Evolutionary conservation across 176 grass and related monocot species (phyloP).

Genomic region (Miscanthus lutarioriparius): DNA sequence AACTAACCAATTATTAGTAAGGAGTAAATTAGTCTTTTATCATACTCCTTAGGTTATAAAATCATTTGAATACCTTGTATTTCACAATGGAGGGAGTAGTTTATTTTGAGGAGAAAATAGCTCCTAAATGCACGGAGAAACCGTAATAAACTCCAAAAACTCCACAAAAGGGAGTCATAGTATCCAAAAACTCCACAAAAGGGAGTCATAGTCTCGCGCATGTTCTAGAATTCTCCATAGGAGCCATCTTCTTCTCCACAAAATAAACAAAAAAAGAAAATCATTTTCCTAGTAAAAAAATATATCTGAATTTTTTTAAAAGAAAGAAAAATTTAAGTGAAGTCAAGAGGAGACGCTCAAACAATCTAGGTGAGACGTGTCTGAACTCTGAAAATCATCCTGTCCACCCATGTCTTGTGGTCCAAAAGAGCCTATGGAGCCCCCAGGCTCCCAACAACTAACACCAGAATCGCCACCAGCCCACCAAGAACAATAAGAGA

Average conservation of each 20-base stretch:
- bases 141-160: too few species aligned
- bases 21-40: neutral
- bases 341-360: neutral
- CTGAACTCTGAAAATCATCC: neutral
- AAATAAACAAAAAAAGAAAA: neutral
- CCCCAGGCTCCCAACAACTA: neutral
- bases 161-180: neutral
- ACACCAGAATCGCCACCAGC: constrained; percentile 16
- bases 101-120: too few species aligned
- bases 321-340: neutral
- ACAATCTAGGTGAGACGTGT: neutral
- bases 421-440: constrained; percentile 31
- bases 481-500: constrained; percentile 10
- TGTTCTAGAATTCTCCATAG: neutral
- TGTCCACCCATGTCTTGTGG: constrained; percentile 48
- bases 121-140: too few species aligned
- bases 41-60: neutral
- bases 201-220: neutral
- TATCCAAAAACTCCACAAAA: too few species aligned
- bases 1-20: neutral
- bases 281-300: neutral
- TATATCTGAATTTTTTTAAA: neutral
- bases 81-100: neutral
- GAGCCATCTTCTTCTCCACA: neutral
- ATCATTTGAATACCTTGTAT: neutral